Evolutionary conservation across 805 yeast genomes (phyloP).

Genomic region (Candida krabiensis): DNA sequence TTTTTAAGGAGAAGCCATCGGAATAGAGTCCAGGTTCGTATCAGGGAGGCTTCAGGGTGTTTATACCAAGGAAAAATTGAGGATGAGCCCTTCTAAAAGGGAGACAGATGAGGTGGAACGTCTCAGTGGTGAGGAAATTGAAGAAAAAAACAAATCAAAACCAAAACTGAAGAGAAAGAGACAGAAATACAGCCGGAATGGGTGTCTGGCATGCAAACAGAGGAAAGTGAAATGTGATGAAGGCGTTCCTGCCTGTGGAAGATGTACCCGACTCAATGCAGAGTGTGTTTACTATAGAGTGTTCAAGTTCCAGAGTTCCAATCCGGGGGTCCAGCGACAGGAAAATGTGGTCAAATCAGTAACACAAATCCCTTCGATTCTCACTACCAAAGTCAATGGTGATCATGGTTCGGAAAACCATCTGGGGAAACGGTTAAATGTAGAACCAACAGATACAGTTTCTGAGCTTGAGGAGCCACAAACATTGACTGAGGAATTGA

Average conservation of each 20-base stretch:
- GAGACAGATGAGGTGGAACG: too few relatives aligned
- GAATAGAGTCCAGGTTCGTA: too few relatives aligned
- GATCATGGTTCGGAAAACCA: neutral
- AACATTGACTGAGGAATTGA: slow-evolving; percentile 13
- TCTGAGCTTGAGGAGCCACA: neutral
- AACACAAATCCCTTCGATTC: neutral
- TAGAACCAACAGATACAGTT: too few relatives aligned
- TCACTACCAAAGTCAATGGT: neutral
- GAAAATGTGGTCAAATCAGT: neutral
- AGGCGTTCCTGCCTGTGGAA: slow-evolving; percentile 34
- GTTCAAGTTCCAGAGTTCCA: slow-evolving; percentile 26
- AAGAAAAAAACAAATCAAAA: too few relatives aligned
- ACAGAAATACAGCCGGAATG: slow-evolving; percentile 40
- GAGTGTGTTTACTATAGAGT: slow-evolving; percentile 35
- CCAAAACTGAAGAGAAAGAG: slow-evolving; percentile 23
- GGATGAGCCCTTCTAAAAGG: too few relatives aligned
- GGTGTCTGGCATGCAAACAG: slow-evolving; percentile 41
- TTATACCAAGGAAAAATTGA: too few relatives aligned
- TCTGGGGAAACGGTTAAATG: neutral
- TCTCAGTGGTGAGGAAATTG: too few relatives aligned
- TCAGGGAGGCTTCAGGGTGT: too few relatives aligned
- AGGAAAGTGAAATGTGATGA: slow-evolving; percentile 40
- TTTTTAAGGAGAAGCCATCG: too few relatives aligned
- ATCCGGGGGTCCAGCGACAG: neutral
- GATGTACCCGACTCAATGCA: slow-evolving; percentile 34